phyloP scores from a whole-genome alignment of 2,329 filamentous ascomycete species.

The Fusarium xylarioides region DNA sequence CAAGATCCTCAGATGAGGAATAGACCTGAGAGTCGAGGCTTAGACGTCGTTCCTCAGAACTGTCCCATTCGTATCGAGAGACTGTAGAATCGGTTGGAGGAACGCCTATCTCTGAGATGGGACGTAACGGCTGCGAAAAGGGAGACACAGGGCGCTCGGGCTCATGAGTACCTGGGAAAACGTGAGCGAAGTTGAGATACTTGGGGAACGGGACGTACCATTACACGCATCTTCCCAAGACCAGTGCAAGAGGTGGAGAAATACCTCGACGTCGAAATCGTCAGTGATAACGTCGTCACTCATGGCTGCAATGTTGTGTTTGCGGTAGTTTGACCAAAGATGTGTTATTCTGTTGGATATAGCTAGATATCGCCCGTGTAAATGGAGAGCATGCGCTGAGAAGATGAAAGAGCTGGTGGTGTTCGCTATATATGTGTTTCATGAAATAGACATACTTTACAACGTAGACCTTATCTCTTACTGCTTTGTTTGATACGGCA shows the following conservation, averaged over 20 bases:
- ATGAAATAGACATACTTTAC: not conserved
- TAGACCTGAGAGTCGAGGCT: too few species aligned
- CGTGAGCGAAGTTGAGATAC: not conserved
- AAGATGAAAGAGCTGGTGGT: accelerated
- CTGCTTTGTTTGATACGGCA: accelerated
- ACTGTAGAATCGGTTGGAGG: accelerated
- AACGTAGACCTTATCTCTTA: accelerated
- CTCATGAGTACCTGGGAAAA: not conserved
- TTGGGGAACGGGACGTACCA: accelerated
- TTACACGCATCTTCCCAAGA: not conserved
- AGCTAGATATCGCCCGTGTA: not conserved
- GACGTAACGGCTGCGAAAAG: not conserved
- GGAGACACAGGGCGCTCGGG: not conserved
- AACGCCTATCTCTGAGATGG: accelerated
- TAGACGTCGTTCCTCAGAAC: accelerated
- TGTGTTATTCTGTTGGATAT: accelerated
- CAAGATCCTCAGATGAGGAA: too few species aligned
- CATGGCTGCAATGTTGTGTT: not conserved
- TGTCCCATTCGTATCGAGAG: accelerated
- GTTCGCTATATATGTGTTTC: not conserved
- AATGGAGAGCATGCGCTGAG: not conserved
- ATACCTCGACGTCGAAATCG: not conserved
- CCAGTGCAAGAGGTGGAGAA: not conserved
- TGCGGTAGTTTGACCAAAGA: accelerated
- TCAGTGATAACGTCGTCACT: not conserved